Conservation (phyloP, 169 alveolate species). For the Eimeria praecox region DNA sequence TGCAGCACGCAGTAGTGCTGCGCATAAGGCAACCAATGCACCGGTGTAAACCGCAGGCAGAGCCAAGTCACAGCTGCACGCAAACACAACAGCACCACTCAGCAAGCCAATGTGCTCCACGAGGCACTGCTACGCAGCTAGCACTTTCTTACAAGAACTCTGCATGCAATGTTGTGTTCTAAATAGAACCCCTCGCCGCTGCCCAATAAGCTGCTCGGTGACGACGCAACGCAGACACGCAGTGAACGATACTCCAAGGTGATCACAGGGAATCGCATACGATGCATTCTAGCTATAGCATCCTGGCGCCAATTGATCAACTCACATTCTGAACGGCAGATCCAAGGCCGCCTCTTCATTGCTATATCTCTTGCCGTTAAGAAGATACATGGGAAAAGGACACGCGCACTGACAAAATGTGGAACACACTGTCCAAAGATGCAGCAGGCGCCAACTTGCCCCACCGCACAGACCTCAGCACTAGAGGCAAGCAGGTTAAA, state of each 20-base stretch:
- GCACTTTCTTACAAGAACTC: no score
- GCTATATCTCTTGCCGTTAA: neutral
- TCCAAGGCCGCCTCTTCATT: no score
- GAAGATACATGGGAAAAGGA: neutral
- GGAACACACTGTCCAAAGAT: no score
- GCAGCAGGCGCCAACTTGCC: no score
- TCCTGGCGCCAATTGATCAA: neutral
- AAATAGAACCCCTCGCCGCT: no score
- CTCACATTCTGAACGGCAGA: neutral
- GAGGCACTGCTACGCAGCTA: no score
- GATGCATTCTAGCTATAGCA: neutral
- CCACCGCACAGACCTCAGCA: no score
- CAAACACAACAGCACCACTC: neutral
- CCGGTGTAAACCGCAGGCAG: neutral
- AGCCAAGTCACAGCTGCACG: neutral
- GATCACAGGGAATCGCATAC: neutral
- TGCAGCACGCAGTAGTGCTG: neutral
- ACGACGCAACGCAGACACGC: neutral
- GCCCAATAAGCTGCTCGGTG: neutral
- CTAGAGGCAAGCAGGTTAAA: neutral
- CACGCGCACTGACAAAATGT: no score
- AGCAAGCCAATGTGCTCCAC: no score
- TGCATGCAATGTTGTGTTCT: no score
- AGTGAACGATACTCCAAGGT: neutral
- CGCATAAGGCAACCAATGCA: neutral